Evolutionary conservation across 495 filamentous ascomycete genomes (phyloP).

Genomic region (Articulospora tetracladia): DNA sequence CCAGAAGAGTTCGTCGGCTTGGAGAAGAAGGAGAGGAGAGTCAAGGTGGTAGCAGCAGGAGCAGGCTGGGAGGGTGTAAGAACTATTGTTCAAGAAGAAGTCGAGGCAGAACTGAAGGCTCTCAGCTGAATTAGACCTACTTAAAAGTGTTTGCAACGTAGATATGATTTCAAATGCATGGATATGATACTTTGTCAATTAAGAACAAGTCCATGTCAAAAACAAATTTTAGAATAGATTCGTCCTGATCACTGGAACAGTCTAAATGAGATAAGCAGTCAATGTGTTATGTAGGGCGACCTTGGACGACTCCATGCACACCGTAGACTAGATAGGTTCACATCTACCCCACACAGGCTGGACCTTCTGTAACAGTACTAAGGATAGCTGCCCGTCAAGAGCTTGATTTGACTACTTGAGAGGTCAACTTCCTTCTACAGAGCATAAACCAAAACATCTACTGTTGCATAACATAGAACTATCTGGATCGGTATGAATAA

Average conservation of each 20-base stretch:
- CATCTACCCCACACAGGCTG: background rate
- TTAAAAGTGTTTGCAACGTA: background rate
- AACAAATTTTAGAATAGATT: no score
- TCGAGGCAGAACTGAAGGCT: slow-evolving; percentile 34
- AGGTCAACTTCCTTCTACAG: background rate
- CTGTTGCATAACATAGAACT: no score
- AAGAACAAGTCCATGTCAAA: no score
- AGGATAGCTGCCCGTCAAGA: background rate
- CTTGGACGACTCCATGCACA: no score
- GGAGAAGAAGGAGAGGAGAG: slow-evolving; percentile 58
- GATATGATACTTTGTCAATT: no score
- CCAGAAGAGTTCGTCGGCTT: slow-evolving; percentile 76
- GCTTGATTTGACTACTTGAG: background rate
- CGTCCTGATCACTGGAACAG: no score
- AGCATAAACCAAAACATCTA: background rate
- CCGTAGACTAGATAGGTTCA: background rate
- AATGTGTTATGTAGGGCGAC: no score
- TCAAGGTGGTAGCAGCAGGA: slow-evolving; percentile 48
- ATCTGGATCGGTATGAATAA: no score
- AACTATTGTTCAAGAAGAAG: slow-evolving; percentile 49
- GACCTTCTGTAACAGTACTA: background rate
- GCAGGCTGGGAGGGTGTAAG: slow-evolving; percentile 52
- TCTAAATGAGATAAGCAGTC: no score
- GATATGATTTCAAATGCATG: background rate
- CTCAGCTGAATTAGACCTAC: background rate